These are phyloP conservation scores for Ogataea pini DNA, from an alignment of 805 yeast species.

Conservation along the genomic window DNA sequence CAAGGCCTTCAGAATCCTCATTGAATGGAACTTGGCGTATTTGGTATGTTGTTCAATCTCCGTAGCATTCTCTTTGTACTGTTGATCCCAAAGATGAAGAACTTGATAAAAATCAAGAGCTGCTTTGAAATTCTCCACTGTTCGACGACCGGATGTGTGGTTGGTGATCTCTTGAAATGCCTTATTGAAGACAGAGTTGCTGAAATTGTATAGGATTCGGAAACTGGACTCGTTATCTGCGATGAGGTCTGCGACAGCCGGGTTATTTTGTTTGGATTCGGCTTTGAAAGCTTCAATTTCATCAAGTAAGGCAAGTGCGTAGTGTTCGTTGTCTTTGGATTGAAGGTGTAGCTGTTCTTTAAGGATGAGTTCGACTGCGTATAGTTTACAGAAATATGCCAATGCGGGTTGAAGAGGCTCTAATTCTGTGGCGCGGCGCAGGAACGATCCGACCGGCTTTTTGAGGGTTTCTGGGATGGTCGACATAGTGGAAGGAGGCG, in stretches of 20 bases:
- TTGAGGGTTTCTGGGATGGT: slow-evolving; percentile 34
- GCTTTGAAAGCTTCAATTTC: slow-evolving; percentile 62
- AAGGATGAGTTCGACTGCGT: slow-evolving; percentile 74
- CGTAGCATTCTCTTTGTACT: slow-evolving; percentile 20
- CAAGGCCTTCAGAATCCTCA: slow-evolving; percentile 52
- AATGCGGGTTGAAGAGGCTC: slow-evolving; percentile 60
- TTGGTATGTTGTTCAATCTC: slow-evolving; percentile 43
- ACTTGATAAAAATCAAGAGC: slow-evolving; percentile 54
- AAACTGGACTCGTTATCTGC: slow-evolving; percentile 59
- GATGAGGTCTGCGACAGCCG: slow-evolving; percentile 48
- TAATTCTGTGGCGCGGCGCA: slow-evolving; percentile 60
- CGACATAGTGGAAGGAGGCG: slow-evolving; percentile 6
- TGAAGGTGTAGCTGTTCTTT: slow-evolving; percentile 57
- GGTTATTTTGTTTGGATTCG: slow-evolving; percentile 39
- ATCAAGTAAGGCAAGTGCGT: slow-evolving; percentile 65
- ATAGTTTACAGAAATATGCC: slow-evolving; percentile 69
- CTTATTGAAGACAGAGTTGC: slow-evolving; percentile 55
- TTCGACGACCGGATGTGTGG: slow-evolving; percentile 44
- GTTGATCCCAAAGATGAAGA: slow-evolving; percentile 44
- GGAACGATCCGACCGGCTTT: slow-evolving; percentile 45
- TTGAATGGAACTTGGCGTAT: slow-evolving; percentile 64
- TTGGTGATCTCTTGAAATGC: slow-evolving; percentile 50
- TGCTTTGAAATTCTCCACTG: slow-evolving; percentile 55
- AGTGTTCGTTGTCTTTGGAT: slow-evolving; percentile 54
- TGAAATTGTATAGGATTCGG: slow-evolving; percentile 57